phyloP scores from a whole-genome alignment of 1,284 basidiomycete species.

The Boletus semigastroideus region DNA sequence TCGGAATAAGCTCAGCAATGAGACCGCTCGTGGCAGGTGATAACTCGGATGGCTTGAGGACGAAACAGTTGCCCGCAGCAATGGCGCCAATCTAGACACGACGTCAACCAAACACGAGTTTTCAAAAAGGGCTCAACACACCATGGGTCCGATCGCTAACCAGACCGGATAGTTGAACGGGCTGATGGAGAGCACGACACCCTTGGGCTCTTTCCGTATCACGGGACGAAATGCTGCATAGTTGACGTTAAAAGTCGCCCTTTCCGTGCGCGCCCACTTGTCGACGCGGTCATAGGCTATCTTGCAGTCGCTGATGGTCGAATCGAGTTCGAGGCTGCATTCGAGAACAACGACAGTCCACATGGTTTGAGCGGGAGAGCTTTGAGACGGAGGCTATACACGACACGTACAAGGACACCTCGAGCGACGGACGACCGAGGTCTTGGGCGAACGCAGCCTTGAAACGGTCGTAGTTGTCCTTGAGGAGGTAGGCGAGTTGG shows the following conservation, averaged over 20 bases:
- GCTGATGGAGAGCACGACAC: slow-evolving; percentile 64
- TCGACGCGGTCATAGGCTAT: slow-evolving; percentile 67
- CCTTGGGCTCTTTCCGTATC: slow-evolving; percentile 76
- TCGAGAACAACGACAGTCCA: too few species aligned
- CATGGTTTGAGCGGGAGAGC: too few species aligned
- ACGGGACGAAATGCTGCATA: slow-evolving; percentile 58
- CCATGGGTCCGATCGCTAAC: slow-evolving; percentile 54
- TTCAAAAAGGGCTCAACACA: slow-evolving; percentile 38
- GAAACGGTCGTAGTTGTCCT: slow-evolving; percentile 62
- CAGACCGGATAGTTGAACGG: slow-evolving; percentile 66
- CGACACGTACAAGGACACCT: slow-evolving; percentile 53
- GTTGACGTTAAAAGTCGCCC: slow-evolving; percentile 53
- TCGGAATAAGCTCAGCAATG: slow-evolving; percentile 42
- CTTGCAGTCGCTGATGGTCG: slow-evolving; percentile 59
- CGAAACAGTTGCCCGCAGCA: slow-evolving; percentile 36
- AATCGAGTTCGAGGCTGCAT: slow-evolving; percentile 57
- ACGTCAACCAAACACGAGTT: too few species aligned
- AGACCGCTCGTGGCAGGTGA: slow-evolving; percentile 65
- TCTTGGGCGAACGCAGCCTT: slow-evolving; percentile 55
- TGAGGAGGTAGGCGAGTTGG: slow-evolving; percentile 62
- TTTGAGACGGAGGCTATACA: too few species aligned
- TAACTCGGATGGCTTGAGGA: slow-evolving; percentile 85
- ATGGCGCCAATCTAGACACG: too few species aligned
- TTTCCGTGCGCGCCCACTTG: slow-evolving; percentile 75
- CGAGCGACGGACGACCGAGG: slow-evolving; percentile 54